Base-by-base conservation (phyloP, 371 early-diverging fungal species). In the Actinomortierella ambigua region DNA sequence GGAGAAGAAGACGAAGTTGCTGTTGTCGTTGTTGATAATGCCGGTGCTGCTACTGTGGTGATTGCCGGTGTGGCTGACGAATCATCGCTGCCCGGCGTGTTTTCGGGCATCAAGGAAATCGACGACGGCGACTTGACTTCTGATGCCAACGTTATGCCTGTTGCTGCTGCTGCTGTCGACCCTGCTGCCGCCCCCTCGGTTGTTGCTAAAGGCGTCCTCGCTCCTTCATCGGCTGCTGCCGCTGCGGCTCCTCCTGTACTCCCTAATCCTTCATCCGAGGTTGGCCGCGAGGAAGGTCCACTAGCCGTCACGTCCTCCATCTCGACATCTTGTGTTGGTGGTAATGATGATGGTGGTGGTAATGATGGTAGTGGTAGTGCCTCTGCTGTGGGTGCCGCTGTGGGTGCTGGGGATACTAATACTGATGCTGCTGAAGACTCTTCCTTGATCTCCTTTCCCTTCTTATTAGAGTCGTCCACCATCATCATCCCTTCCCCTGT, bases 281-380 rank as follows among this genome's bases (percentile, higher is more conserved):
- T 28, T 29, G 39, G 44, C 15, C 34, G 39, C 13, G 55, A 34
- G 5, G 55, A n/a, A 13, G 50, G 39, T 0, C 15, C 39, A 34
- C 50, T 27, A 13, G 11, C 64, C 1, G 57, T 41, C 1, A 28
- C 59, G 39, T 65, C 76, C 29, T 68, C 69, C 60, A 69, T 59
- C 24, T 69, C 63, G 13, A 65, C 48, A 60, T 62, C 67, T n/a
- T 48, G 15, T 3, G 17, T 23, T n/a, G n/a, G n/a, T n/a, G n/a
- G n/a, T n/a, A n/a, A n/a, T n/a, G n/a, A n/a, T n/a, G n/a, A n/a
- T n/a, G n/a, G n/a, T n/a, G n/a, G n/a, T n/a, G n/a, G n/a, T n/a
- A n/a, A n/a, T n/a, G n/a, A n/a, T n/a, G n/a, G n/a, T n/a, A n/a
- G n/a, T n/a, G n/a, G n/a, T n/a, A n/a, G n/a, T n/a, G n/a, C 51